Base-by-base conservation (phyloP, 208 protist genomes). In the Novymonas esmeraldas region DNA sequence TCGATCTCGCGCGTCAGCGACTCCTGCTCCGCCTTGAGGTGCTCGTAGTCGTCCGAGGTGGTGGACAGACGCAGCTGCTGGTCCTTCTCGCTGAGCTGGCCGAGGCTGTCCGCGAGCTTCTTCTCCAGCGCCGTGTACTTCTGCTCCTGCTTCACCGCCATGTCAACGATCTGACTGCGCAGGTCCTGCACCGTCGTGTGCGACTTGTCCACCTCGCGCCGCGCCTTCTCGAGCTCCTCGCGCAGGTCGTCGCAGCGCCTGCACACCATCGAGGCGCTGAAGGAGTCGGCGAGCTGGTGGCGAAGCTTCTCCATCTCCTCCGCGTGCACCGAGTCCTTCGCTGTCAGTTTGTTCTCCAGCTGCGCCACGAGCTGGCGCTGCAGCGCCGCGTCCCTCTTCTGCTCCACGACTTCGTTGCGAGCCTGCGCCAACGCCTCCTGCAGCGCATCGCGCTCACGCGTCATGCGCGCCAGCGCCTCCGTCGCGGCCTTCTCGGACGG, bases 301-400 rank as follows among this genome's bases (percentile, higher is more conserved):
- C 48, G 63, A 20, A 69, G 38, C 24, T 54, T 46, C 46, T 52
- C 61, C 18, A 70, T 41, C 46, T 64, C 66, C 54, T 70, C 55
- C 7, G 22, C 24, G 34, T 78, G 56, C 6, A 56, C 55, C 13
- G 58, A 46, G 14, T 81, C 71, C 28, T 64, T 75, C 24, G 61
- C 54, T 6, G 61, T 50, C 11, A 75, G 52, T 24, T 57, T 64
- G 28, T 64, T 67, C 61, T 64, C 45, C 54, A 75, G 34, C 61
- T 69, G 45, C 38, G 46, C 54, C 28, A 58, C 51, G 52, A 86
- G 81, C 20, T 55, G 22, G 42, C 59, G 72, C 61, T 84, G 87
- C 28, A 89, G 58, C 36, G 36, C 33, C 56, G 78, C 70, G 50
- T 93, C 74, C n/a, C 76, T 71, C 64, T 90, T 67, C 54, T 86